Evolutionary conservation across 208 protist species (phyloP).

Genomic region (Trypanosoma congolense): DNA sequence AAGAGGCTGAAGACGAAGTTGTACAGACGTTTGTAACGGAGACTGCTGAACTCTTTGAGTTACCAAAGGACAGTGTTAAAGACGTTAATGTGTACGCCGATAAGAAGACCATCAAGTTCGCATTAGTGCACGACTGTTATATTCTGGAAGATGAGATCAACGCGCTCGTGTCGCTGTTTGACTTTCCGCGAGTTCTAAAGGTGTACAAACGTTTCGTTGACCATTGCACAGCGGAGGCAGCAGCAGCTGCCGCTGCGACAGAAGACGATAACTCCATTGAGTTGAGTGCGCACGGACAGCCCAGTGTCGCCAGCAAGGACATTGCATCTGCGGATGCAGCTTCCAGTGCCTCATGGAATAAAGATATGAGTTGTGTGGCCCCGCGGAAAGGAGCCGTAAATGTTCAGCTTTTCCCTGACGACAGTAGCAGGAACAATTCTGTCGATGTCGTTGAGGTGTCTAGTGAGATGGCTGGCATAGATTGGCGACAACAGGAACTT

Average conservation of each 20-base stretch:
- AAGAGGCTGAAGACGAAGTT: constrained; percentile 23
- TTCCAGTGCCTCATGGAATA: neutral
- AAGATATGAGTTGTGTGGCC: neutral
- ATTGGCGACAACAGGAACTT: constrained; percentile 1
- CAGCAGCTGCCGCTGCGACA: neutral
- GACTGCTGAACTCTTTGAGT: constrained; percentile 29
- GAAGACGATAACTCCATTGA: neutral
- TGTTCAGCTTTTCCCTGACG: neutral
- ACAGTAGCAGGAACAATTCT: neutral
- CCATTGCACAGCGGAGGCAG: neutral
- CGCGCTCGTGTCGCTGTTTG: constrained; percentile 29
- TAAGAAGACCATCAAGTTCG: constrained; percentile 28
- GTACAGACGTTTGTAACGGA: constrained; percentile 31
- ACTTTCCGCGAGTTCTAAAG: constrained; percentile 29
- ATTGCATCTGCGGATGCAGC: neutral
- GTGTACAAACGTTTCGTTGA: constrained; percentile 24
- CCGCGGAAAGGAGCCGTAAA: neutral
- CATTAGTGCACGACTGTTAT: constrained; percentile 32
- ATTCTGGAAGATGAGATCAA: constrained; percentile 29
- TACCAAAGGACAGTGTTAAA: constrained; percentile 27
- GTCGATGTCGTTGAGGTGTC: neutral
- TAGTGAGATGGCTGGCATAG: neutral
- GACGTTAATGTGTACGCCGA: constrained; percentile 27
- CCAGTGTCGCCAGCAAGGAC: neutral
- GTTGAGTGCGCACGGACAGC: no score